phyloP scores from a whole-genome alignment of 2,329 filamentous ascomycete species.

The Alternaria conjuncta region DNA sequence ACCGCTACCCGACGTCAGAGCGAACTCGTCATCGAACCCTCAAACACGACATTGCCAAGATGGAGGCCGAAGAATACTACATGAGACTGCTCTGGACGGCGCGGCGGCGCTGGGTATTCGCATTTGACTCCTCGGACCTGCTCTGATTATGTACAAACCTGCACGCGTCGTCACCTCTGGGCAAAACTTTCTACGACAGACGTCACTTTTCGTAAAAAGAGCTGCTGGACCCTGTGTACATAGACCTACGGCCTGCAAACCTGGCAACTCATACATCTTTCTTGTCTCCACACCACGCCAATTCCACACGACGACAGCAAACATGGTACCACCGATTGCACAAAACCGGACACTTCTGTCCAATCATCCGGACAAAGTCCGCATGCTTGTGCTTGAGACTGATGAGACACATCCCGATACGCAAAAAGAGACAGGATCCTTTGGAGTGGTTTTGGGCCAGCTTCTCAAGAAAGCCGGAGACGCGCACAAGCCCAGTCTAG shows the following conservation, averaged over 20 bases:
- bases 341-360: conserved; percentile 26
- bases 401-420: conserved; percentile 63
- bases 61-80: conserved; percentile 13
- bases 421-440: conserved; percentile 57
- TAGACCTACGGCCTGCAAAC: neutral
- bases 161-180: conserved; percentile 16
- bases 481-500: conserved; percentile 60
- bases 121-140: neutral
- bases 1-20: conserved; percentile 6
- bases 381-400: conserved; percentile 65
- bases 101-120: neutral
- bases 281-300: neutral
- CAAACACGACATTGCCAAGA: conserved; percentile 17
- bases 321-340: conserved; percentile 34
- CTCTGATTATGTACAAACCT: conserved; percentile 15
- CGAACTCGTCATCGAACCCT: conserved; percentile 24
- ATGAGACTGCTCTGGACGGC: conserved; percentile 20
- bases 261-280: neutral
- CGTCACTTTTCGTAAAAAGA: conserved; percentile 4
- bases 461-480: conserved; percentile 61
- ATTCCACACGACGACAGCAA: conserved; percentile 1
- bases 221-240: neutral
- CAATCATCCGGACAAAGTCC: conserved; percentile 43
- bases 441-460: conserved; percentile 61
- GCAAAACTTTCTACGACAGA: conserved; percentile 8